A percentile compares a stretch with the other conserved stretches of the same genome.
Conservation (phyloP, 225 moss, liverwort and hornwort genomes). For the Bryoerythrophyllum caledonicum region DNA sequence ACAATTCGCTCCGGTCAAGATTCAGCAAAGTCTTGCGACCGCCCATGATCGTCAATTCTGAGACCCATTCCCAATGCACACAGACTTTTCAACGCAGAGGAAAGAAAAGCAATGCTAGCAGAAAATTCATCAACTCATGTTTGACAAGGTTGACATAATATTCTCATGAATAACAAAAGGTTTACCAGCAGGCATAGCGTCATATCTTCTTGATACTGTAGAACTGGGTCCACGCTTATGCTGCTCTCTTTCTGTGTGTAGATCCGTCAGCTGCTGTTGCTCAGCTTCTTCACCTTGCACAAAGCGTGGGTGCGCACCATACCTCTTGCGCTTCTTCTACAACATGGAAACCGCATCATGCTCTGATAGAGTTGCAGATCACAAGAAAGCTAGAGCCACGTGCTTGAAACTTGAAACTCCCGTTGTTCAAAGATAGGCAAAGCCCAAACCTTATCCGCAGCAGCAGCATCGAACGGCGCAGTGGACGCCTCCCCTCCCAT, state of each 20-base stretch:
- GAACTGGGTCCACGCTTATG: constrained; percentile 31
- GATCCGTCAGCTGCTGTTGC: constrained; percentile 38
- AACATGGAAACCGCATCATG: constrained; percentile 9
- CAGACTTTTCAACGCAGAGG: constrained; percentile 15
- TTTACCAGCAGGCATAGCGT: constrained; percentile 29
- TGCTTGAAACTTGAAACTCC: constrained; percentile 26
- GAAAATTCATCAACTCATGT: neutral
- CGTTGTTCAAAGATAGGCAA: constrained; percentile 29
- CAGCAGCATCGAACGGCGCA: constrained; percentile 22
- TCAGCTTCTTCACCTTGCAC: constrained; percentile 46
- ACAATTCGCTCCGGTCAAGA: constrained; percentile 46
- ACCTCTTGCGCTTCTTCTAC: constrained; percentile 54
- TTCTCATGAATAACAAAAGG: constrained; percentile 2
- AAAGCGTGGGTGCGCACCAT: constrained; percentile 51
- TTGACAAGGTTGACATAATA: neutral
- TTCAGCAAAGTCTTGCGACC: constrained; percentile 51
- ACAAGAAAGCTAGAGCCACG: constrained; percentile 11
- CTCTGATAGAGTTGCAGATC: neutral
- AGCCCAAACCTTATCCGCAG: constrained; percentile 55
- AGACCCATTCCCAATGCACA: constrained; percentile 21
- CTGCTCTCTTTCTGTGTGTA: constrained; percentile 22
- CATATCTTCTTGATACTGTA: constrained; percentile 12
- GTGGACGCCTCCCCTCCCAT: constrained; percentile 32
- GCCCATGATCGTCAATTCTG: constrained; percentile 40
- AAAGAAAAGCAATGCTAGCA: neutral